Conservation (phyloP, 495 filamentous ascomycete genomes). For the Glarea lozoyensis region DNA sequence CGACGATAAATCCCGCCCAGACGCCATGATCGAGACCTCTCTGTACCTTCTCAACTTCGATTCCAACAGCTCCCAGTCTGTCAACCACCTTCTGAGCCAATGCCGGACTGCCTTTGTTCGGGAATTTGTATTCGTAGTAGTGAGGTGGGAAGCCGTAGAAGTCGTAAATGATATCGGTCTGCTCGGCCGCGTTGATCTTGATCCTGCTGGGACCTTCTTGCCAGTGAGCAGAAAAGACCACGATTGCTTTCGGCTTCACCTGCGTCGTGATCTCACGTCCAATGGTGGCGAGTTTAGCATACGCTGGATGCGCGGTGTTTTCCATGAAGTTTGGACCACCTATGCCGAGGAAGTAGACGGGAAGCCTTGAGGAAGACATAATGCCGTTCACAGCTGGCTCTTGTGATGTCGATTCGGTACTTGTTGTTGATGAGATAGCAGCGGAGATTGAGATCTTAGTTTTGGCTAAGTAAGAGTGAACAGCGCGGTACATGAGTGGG, state of each 20-base stretch:
- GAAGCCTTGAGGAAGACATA: conserved; percentile 26
- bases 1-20: conserved; percentile 13
- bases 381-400: conserved; percentile 6
- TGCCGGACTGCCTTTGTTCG: conserved; percentile 56
- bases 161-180: conserved; percentile 75
- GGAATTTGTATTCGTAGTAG: conserved; percentile 58
- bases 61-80: conserved; percentile 48
- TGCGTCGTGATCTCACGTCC: conserved; percentile 73
- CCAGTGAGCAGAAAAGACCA: conserved; percentile 91
- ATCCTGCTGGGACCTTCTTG: conserved; percentile 51
- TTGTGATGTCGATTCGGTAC: conserved; percentile 6
- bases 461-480: conserved; percentile 11
- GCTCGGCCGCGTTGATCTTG: conserved; percentile 65
- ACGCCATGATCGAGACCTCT: conserved; percentile 79
- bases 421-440: conserved; percentile 8
- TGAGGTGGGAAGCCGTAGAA: conserved; percentile 70
- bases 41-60: conserved; percentile 54
- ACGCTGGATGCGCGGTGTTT: conserved; percentile 62
- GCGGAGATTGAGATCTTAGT: no score
- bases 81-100: conserved; percentile 57
- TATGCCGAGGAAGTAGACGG: conserved; percentile 74
- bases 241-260: conserved; percentile 70
- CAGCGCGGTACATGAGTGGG: conserved; percentile 16
- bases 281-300: conserved; percentile 53
- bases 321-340: conserved; percentile 76